Conservation (phyloP, 352 stramenopile genomes). For the Halophytophthora batemanensis region DNA sequence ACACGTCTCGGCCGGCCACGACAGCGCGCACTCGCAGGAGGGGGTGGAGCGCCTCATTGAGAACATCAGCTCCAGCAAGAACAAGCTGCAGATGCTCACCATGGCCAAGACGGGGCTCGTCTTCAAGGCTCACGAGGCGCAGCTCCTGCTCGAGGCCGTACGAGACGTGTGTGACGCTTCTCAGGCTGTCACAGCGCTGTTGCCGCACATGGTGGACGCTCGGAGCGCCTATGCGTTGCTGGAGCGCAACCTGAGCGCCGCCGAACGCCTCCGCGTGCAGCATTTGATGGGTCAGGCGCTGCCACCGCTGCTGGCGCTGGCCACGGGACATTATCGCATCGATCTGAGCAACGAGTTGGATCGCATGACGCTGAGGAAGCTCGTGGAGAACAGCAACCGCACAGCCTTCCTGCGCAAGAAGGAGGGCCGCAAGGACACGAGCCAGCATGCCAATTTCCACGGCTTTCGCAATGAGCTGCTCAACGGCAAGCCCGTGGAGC, state of each 20-base stretch:
- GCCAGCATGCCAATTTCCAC: slow-evolving; percentile 70
- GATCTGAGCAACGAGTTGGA: slow-evolving; percentile 69
- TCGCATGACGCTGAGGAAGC: slow-evolving; percentile 60
- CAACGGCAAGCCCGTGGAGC: slow-evolving; percentile 52
- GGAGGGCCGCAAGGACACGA: slow-evolving; percentile 61
- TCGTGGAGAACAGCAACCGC: slow-evolving; percentile 77
- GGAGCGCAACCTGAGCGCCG: slow-evolving; percentile 52
- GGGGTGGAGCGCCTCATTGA: slow-evolving; percentile 71
- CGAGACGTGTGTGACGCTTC: slow-evolving; percentile 59
- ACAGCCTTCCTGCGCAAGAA: slow-evolving; percentile 73
- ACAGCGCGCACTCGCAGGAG: slow-evolving; percentile 64
- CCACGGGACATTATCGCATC: slow-evolving; percentile 62
- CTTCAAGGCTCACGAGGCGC: slow-evolving; percentile 65
- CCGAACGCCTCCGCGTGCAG: slow-evolving; percentile 55
- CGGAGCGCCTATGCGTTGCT: slow-evolving; percentile 63
- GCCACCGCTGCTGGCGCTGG: slow-evolving; percentile 58
- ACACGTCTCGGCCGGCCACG: slow-evolving; percentile 62
- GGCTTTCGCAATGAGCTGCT: slow-evolving; percentile 77
- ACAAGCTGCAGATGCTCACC: slow-evolving; percentile 74
- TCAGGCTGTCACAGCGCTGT: slow-evolving; percentile 55
- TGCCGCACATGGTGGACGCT: slow-evolving; percentile 74
- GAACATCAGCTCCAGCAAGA: slow-evolving; percentile 74
- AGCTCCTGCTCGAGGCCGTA: slow-evolving; percentile 65
- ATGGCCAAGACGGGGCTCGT: slow-evolving; percentile 76
- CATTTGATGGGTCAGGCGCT: slow-evolving; percentile 61